Percentiles rank a stretch among this genome's conserved stretches.
Evolutionary conservation across 2,329 filamentous ascomycete genomes (phyloP).

Genomic region (Apiospora kogelbergensis): DNA sequence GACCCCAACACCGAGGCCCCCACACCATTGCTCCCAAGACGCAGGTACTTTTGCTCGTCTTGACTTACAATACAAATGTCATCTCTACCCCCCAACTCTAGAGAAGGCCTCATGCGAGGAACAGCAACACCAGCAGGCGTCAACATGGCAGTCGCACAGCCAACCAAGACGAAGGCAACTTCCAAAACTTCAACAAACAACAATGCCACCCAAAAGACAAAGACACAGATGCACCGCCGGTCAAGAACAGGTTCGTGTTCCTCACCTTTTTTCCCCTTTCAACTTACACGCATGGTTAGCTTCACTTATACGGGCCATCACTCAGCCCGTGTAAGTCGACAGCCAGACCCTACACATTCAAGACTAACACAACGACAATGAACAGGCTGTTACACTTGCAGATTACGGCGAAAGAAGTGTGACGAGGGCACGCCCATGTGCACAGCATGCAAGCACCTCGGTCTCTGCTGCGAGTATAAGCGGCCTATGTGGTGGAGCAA

Average conservation of each 20-base stretch:
- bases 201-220: slow-evolving; percentile 61
- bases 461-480: slow-evolving; percentile 92
- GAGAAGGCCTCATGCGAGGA: slow-evolving; percentile 49
- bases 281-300: slow-evolving; percentile 17
- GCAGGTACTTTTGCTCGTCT: slow-evolving; percentile 39
- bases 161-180: slow-evolving; percentile 58
- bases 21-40: slow-evolving; percentile 33
- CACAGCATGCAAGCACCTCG: slow-evolving; percentile 70
- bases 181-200: slow-evolving; percentile 50
- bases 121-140: slow-evolving; percentile 34
- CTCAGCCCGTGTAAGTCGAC: slow-evolving; percentile 22
- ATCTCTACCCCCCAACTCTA: slow-evolving; percentile 63
- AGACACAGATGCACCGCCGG: slow-evolving; percentile 86
- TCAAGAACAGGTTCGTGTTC: slow-evolving; percentile 82
- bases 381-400: slow-evolving; percentile 67
- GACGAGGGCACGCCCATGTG: slow-evolving; percentile 64
- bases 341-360: slow-evolving; percentile 15
- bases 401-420: slow-evolving; percentile 68
- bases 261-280: slow-evolving; percentile 10
- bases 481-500: slow-evolving; percentile 97
- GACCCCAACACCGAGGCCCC: slow-evolving; percentile 21
- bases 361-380: slow-evolving; percentile 30
- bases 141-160: slow-evolving; percentile 63
- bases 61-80: slow-evolving; percentile 59
- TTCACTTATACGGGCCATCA: slow-evolving; percentile 21